These are phyloP conservation scores for Dactylellina drechsleri DNA, from an alignment of 2,329 filamentous ascomycete genomes.

Conservation along the genomic window DNA sequence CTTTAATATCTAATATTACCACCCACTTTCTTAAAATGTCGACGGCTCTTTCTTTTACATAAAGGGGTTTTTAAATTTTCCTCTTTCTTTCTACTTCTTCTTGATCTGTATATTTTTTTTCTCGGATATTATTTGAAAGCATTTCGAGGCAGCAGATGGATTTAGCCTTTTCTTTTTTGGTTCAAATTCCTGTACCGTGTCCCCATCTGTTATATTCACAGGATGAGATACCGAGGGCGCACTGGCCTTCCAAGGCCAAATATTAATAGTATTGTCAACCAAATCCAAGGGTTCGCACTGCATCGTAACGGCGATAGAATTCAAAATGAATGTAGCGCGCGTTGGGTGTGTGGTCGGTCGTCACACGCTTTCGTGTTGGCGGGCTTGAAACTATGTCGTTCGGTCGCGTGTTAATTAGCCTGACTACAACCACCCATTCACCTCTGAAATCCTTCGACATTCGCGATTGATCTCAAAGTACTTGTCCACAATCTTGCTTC, in stretches of 20 bases:
- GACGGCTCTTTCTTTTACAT: constrained; percentile 37
- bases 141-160: constrained; percentile 35
- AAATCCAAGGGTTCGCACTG: not conserved
- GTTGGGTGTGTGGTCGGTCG: constrained; percentile 14
- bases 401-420: constrained; percentile 27
- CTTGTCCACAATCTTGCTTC: not conserved
- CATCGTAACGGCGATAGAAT: constrained; percentile 1
- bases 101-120: constrained; percentile 52
- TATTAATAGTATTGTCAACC: not conserved
- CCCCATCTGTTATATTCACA: constrained; percentile 6
- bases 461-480: not conserved
- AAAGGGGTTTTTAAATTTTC: constrained; percentile 51
- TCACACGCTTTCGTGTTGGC: constrained; percentile 41
- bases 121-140: constrained; percentile 16
- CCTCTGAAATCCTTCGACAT: not conserved
- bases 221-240: constrained; percentile 17
- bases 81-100: constrained; percentile 55
- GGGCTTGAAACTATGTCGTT: not conserved
- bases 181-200: constrained; percentile 5
- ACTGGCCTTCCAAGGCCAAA: constrained; percentile 12
- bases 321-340: not conserved
- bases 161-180: constrained; percentile 10
- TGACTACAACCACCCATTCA: too few relatives aligned
- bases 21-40: not conserved
- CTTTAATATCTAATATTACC: constrained; percentile 54